These are phyloP conservation scores for Neurospora sp. DNA, from an alignment of 495 filamentous ascomycete species.

Conservation along the genomic window DNA sequence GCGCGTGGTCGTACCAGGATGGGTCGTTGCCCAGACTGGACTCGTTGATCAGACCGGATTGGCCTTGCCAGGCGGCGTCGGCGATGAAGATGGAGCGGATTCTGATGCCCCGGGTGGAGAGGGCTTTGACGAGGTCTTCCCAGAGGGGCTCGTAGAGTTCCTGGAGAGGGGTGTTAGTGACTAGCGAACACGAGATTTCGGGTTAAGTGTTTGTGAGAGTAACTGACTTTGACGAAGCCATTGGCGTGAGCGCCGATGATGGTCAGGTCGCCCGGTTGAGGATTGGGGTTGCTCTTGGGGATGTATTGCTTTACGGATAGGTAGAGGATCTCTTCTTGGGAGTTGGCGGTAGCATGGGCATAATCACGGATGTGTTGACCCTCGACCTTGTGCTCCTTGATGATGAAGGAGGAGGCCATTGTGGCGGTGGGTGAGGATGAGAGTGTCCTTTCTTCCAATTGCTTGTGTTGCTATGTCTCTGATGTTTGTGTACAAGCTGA, in stretches of 20 bases:
- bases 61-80: conserved; percentile 69
- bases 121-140: conserved; percentile 55
- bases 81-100: conserved; percentile 81
- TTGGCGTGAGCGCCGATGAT: conserved; percentile 81
- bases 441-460: neutral
- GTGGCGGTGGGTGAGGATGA: neutral
- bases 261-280: conserved; percentile 64
- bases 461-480: neutral
- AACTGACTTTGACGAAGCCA: conserved; percentile 70
- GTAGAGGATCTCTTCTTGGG: conserved; percentile 53
- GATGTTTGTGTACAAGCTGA: neutral
- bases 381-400: conserved; percentile 51
- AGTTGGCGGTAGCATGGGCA: conserved; percentile 48
- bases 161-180: conserved; percentile 24
- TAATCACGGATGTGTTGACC: conserved; percentile 68
- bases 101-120: conserved; percentile 42
- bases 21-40: conserved; percentile 67
- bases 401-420: conserved; percentile 21
- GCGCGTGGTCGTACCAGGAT: conserved; percentile 75
- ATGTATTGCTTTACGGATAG: conserved; percentile 79
- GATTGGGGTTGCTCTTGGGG: conserved; percentile 52
- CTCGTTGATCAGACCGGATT: conserved; percentile 68
- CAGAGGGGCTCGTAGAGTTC: conserved; percentile 83
- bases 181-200: no score
- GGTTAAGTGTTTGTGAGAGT: neutral